Percentiles rank a stretch among this genome's conserved stretches.
Evolutionary conservation across 1,284 basidiomycete species (phyloP).

Genomic region (Ceratobasidium sp.): DNA sequence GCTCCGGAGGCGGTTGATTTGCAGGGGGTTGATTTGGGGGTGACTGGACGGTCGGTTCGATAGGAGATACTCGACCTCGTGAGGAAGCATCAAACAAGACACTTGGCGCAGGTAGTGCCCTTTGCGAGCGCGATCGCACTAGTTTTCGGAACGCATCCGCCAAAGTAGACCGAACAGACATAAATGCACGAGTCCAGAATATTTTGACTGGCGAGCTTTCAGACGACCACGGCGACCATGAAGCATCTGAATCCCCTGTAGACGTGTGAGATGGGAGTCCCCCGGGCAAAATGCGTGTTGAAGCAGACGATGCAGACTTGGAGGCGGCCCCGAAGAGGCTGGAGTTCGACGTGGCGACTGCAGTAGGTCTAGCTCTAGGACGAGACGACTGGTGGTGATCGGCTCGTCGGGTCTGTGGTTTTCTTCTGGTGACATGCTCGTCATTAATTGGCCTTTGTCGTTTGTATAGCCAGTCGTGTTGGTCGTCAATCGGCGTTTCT

Average conservation of each 20-base stretch:
- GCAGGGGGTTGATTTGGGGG: background rate
- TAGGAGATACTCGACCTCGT: background rate
- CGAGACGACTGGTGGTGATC: background rate
- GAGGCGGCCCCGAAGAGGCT: conserved; percentile 29
- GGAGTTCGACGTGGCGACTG: conserved; percentile 13
- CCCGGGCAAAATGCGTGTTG: conserved; percentile 26
- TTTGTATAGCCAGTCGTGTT: conserved; percentile 27
- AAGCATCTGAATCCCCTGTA: background rate
- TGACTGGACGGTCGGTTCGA: background rate
- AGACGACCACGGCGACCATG: conserved; percentile 23
- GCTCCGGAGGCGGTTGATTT: background rate
- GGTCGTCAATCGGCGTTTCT: background rate
- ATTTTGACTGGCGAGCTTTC: conserved; percentile 19
- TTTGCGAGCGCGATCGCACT: background rate
- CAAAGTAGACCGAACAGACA: conserved; percentile 34
- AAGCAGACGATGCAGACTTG: conserved; percentile 9
- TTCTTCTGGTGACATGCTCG: conserved; percentile 9
- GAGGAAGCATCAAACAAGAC: background rate
- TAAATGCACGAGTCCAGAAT: conserved; percentile 32
- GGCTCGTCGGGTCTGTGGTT: conserved; percentile 12
- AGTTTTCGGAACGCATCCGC: conserved; percentile 17
- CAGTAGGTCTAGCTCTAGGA: background rate
- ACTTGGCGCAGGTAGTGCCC: background rate
- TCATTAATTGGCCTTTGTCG: conserved; percentile 21
- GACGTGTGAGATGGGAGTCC: conserved; percentile 1